These are phyloP conservation scores for Phytophthora citricola DNA, from an alignment of 352 stramenopile species.

Conservation along the genomic window DNA sequence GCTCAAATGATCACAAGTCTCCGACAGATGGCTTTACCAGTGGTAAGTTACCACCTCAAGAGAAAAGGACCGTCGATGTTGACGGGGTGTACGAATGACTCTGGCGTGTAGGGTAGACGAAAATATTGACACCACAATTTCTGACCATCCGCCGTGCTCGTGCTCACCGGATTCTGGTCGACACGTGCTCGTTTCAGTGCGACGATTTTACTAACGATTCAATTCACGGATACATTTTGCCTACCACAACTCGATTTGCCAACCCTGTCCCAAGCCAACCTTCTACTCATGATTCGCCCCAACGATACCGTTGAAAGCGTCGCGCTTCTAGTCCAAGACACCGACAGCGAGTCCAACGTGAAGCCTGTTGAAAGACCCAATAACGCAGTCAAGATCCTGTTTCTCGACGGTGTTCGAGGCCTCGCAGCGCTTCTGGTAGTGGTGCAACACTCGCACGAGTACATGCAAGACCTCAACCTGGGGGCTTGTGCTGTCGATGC, in stretches of 20 bases:
- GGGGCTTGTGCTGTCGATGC: slow-evolving; percentile 38
- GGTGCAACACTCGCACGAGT: slow-evolving; percentile 33
- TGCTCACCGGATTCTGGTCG: background rate
- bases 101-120: background rate
- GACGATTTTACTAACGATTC: background rate
- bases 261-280: background rate
- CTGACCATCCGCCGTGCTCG: background rate
- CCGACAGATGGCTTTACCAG: no score
- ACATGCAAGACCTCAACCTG: slow-evolving; percentile 33
- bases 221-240: background rate
- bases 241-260: background rate
- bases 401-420: slow-evolving; percentile 48
- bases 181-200: background rate
- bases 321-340: background rate
- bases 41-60: no score
- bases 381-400: slow-evolving; percentile 30
- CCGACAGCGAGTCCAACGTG: background rate
- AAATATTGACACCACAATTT: background rate
- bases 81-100: background rate
- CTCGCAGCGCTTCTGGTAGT: slow-evolving; percentile 44
- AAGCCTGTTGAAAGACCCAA: background rate
- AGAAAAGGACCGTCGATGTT: background rate
- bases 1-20: no score
- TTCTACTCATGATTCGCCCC: no score
- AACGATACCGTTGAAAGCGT: background rate